These are phyloP conservation scores for Starmerella etchellsii DNA, from an alignment of 805 yeast genomes.

Conservation along the genomic window DNA sequence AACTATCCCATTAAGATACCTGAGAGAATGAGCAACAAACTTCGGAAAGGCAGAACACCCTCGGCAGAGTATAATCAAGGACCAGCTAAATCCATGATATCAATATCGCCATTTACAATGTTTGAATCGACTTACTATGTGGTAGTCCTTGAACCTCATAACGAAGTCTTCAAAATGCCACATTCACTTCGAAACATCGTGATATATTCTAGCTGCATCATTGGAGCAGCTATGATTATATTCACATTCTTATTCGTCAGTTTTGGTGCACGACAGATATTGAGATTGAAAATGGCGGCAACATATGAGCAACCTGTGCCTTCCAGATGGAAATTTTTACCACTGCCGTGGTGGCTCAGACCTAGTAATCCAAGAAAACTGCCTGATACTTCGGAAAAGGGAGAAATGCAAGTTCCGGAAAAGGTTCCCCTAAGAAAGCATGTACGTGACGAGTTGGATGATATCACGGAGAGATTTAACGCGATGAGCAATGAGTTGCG, in stretches of 20 bases:
- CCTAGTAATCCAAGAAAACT: slow-evolving; percentile 6
- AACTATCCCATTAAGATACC: slow-evolving; percentile 5
- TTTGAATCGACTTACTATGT: slow-evolving; percentile 13
- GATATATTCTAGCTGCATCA: slow-evolving; percentile 14
- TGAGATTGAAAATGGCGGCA: slow-evolving; percentile 21
- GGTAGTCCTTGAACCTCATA: slow-evolving; percentile 16
- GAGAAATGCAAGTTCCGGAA: slow-evolving; percentile 19
- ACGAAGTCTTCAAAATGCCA: slow-evolving; percentile 17
- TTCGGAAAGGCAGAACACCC: slow-evolving; percentile 5
- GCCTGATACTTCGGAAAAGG: not conserved
- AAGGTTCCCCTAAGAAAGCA: slow-evolving; percentile 18
- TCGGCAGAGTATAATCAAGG: slow-evolving; percentile 17
- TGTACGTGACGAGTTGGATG: slow-evolving; percentile 65
- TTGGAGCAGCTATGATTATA: slow-evolving; percentile 18
- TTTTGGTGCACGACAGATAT: slow-evolving; percentile 21
- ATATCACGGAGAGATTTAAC: slow-evolving; percentile 77
- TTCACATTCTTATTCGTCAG: slow-evolving; percentile 18
- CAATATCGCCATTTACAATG: slow-evolving; percentile 14
- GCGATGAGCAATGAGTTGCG: slow-evolving; percentile 88
- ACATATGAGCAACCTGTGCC: slow-evolving; percentile 19
- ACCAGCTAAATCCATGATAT: slow-evolving; percentile 17
- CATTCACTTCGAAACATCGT: slow-evolving; percentile 15
- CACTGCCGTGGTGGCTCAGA: slow-evolving; percentile 16
- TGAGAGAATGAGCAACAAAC: slow-evolving; percentile 6
- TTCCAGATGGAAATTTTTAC: slow-evolving; percentile 11